Base-by-base conservation (phyloP, 2,329 filamentous ascomycete species). In the Biscogniauxia marginata region DNA sequence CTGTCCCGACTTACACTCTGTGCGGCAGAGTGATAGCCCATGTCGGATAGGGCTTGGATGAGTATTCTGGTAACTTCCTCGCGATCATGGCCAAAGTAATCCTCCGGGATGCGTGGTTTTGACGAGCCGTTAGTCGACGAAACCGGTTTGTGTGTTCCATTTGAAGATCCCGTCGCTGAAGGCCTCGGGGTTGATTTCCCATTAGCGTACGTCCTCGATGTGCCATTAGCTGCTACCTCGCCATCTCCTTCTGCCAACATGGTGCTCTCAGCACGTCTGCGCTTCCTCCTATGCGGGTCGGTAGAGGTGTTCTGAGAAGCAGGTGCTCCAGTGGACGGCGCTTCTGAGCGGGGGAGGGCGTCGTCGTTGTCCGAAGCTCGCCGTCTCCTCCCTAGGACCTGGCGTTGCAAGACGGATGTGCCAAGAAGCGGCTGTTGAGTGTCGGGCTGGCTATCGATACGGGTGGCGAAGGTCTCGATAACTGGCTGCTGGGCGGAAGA, bases 51-150 rank as follows among this genome's bases (percentile, higher is more conserved):
- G 34, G 92, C 90, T 74, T 99, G 95, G 67, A 99, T 95, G 66
- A 99, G 75, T 61, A 98, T 89, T 53, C 95, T 83, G 4, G 93
- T 96, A 46, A 98, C 88, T 76, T 99, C 93, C 77, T 96, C 92
- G 70, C 91, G 85, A 70, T 95, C 85, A 70, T 98, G 93, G 18
- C 92, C 93, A 68, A 86, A 88, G 72, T 96, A 98, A 7, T 59
- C 54, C 68, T 71, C 55, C 55, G 62, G 25, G 60, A 55, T 55
- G 67, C 72, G 54, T 63, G 62, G 49, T 58, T 66, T 71, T 11
- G 79, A 73, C 43, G 83, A 80, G 34, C 86, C 84, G 66, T 89
- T 89, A 50, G 79, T 70, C 19, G 78, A 70, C 55, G 73, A 71
- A 53, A 73, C 69, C 11, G 75, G 58, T 63, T 81, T 81, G 50